phyloP scores from a whole-genome alignment of 139 green algal genomes.

The Yamagishiella unicocca region DNA sequence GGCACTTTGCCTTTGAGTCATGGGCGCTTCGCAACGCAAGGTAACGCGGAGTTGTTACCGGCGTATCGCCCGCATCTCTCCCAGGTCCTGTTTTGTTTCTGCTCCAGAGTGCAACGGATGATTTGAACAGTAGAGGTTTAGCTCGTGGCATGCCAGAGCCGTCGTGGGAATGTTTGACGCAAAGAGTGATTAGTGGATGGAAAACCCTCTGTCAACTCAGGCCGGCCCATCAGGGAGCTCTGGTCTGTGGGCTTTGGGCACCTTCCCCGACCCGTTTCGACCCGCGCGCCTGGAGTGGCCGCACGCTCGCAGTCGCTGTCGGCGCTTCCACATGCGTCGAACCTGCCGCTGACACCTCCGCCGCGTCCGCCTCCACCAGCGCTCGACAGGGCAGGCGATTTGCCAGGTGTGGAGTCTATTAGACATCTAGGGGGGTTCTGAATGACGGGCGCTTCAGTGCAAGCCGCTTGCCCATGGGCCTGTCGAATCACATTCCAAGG shows the following conservation, averaged over 20 bases:
- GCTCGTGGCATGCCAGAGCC: no score
- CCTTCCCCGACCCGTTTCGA: neutral
- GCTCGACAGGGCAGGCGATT: neutral
- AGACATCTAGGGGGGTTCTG: no score
- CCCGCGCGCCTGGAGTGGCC: neutral
- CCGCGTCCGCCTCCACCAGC: neutral
- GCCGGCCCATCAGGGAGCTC: neutral
- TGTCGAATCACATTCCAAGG: no score
- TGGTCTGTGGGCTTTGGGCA: neutral
- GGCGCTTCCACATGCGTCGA: neutral
- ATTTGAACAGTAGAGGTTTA: no score
- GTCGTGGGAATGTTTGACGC: no score
- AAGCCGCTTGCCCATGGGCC: no score
- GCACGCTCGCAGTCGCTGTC: neutral
- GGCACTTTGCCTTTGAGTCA: neutral
- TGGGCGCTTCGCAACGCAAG: neutral
- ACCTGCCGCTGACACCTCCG: neutral
- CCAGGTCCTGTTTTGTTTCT: neutral
- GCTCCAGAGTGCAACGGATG: neutral
- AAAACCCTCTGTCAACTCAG: neutral
- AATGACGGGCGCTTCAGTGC: no score
- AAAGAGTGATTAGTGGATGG: neutral
- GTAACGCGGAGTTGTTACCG: neutral
- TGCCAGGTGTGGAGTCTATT: slow-evolving; percentile 36
- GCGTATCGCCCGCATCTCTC: neutral